Conservation (phyloP, 179 eudicot species). For the Camellia oleifera region DNA sequence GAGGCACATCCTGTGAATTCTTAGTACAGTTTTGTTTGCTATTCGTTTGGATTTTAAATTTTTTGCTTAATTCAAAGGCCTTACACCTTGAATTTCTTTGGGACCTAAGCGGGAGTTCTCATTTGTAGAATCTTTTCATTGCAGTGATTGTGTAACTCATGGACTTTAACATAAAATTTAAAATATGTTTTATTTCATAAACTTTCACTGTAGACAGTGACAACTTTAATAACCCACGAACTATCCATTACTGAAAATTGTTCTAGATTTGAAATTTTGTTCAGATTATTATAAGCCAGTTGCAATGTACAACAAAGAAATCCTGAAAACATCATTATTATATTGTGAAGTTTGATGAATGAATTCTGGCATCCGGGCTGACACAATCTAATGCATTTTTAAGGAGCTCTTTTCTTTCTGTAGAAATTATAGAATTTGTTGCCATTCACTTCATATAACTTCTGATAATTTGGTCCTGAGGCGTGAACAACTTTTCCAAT, state of each 20-base stretch:
- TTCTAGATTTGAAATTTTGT: background rate
- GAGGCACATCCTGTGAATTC: background rate
- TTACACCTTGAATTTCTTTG: slow-evolving; percentile 7
- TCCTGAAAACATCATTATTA: background rate
- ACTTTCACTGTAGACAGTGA: background rate
- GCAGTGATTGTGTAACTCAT: background rate
- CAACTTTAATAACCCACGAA: background rate
- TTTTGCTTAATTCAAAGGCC: background rate
- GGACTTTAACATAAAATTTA: background rate
- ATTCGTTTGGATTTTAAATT: background rate
- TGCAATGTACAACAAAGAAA: background rate
- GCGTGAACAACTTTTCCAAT: background rate
- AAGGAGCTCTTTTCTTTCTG: background rate
- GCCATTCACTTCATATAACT: background rate
- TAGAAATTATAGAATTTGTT: background rate
- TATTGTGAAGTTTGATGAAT: background rate
- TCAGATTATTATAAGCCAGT: background rate
- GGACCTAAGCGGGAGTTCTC: background rate
- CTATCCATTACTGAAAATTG: background rate
- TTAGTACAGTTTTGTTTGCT: background rate
- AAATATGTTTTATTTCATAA: background rate
- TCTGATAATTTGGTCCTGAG: background rate
- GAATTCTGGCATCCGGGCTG: background rate
- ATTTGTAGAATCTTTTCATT: background rate
- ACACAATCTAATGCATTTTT: background rate